Evolutionary conservation across 2,329 filamentous ascomycete species (phyloP), one percentile per base, ranked within the genome.

Genomic region (Lachnum nothofagi): DNA sequence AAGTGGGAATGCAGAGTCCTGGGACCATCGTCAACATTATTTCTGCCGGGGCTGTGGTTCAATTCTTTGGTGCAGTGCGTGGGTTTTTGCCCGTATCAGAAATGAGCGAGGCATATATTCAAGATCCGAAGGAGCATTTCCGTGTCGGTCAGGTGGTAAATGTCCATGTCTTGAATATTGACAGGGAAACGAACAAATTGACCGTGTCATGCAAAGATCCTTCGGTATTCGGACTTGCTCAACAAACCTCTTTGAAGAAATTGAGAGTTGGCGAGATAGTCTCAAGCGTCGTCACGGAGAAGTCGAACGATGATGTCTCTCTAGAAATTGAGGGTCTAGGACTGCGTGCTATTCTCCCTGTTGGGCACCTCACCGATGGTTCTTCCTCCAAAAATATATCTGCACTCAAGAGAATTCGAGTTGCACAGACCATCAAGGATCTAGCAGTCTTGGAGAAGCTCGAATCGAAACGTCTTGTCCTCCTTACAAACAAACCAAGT

Each of bases 21-120:
- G 93, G 91, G 49, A 96, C 90, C 0, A 85, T 98, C 56, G 78
- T 95, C 57, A 94, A 86, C 55, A 74, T 98, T 9, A 75, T 89
- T 48, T 70, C 79, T 3, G 81, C 82, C 45, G 93, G 93, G 51
- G 93, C 93, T 9, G 81, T 91, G 16, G 86, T 98, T 45, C 89
- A 95, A 64, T 98, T 97, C 69, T 98, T 94, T 62, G 89, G 89
- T 16, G 71, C 76, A 7, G 75, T 98, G 17, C 81, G 82, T 56
- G 94, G 86, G 7, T 98, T 94, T 72, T 76, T 98, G 46, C 93
- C 93, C 2, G 84, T 95, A 0, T 88, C 88, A 1, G 91, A 98
- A 69, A 98, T 98, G 93, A 97, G 93, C 65, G 93, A 98, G 66
- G 90, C 91, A 9, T 96, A 86, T 64, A 96, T 98, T 62, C 80